Base-by-base conservation (phyloP, 768 basidiomycete genomes). In the Tephrocybe sp. region DNA sequence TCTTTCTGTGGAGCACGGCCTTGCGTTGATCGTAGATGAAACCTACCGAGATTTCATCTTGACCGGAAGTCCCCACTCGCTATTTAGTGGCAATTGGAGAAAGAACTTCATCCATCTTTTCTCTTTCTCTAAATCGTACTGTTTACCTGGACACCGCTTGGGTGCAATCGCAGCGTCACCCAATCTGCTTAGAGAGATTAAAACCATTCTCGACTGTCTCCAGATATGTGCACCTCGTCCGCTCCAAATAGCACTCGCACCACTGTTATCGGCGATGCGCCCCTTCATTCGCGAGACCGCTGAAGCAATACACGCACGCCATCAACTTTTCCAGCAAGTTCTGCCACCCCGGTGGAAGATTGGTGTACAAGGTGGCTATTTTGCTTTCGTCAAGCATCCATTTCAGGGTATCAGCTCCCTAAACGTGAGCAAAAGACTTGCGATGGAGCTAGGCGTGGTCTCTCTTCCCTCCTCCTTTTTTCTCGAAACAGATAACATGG, bases 21-120 rank as follows among this genome's bases (percentile, higher is more conserved):
- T 92, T 15, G 84, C 89, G 0, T 75, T 93, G 19, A 74, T 93
- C 30, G 41, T 95, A n/a, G 92, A 95, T 65, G 90, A 92, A 67
- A 93, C 92, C 1, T 95, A 95, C 65, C 78, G 90, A 11, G 90
- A 93, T 62, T 92, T 93, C 59, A 64, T 78, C n/a, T 53, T 69
- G n/a, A 59, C 67, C 5, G 59, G 66, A 4, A 57, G 57, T 16
- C 82, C 87, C 0, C 87, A 89, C 59, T 52, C 56, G 27, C 70
- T 87, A 16, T 88, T 89, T 62, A 65, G 68, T 1, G 34, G 56
- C 44, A 18, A 68, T 21, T 92, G 89, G 89, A 71, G 86, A 18
- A 63, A 64, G 0, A 80, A 74, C 45, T 56, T 91, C 44, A 74
- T 90, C 50, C 83, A 85, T 56, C 72, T 92, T 22, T 89, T 84